Evolutionary conservation across 1,284 basidiomycete genomes (phyloP).

Genomic region (Peniophora sp.): DNA sequence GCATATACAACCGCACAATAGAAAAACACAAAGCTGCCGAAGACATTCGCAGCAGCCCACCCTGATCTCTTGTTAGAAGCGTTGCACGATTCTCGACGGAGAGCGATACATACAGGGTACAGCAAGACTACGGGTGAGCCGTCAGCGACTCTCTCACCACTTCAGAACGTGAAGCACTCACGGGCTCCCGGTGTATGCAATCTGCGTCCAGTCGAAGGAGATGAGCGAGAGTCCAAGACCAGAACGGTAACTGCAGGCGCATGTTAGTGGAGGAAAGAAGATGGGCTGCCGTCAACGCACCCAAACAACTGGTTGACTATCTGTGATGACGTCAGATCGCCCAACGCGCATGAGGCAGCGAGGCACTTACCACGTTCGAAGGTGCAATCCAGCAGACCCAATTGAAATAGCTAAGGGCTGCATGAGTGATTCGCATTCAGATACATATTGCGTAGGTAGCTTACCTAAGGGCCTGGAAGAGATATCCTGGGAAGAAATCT

Average conservation of each 20-base stretch:
- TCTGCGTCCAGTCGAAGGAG: slow-evolving; percentile 40
- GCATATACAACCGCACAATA: slow-evolving; percentile 36
- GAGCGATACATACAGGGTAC: slow-evolving; percentile 39
- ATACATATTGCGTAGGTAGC: not conserved
- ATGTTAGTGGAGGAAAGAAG: not conserved
- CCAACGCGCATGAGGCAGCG: not conserved
- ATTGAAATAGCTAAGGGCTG: slow-evolving; percentile 31
- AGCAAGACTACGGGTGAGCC: slow-evolving; percentile 35
- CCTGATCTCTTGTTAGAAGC: slow-evolving; percentile 12
- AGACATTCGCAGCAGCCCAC: slow-evolving; percentile 51
- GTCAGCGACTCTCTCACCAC: too few relatives aligned
- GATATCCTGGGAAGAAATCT: slow-evolving; percentile 44
- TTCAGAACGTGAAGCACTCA: slow-evolving; percentile 23
- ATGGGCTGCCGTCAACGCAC: slow-evolving; percentile 23
- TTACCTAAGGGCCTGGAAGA: slow-evolving; percentile 21
- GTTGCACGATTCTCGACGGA: not conserved
- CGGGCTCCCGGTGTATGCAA: slow-evolving; percentile 30
- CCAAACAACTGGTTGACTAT: slow-evolving; percentile 34
- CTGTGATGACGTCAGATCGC: slow-evolving; percentile 8
- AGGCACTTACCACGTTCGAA: slow-evolving; percentile 16
- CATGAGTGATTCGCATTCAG: not conserved
- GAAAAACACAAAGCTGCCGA: slow-evolving; percentile 48
- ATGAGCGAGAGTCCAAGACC: slow-evolving; percentile 30
- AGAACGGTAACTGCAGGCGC: not conserved
- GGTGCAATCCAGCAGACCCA: slow-evolving; percentile 57